Percentiles rank a stretch among this genome's conserved stretches.
Conservation (phyloP, 352 stramenopile genomes). For the Phytophthora citricola region DNA sequence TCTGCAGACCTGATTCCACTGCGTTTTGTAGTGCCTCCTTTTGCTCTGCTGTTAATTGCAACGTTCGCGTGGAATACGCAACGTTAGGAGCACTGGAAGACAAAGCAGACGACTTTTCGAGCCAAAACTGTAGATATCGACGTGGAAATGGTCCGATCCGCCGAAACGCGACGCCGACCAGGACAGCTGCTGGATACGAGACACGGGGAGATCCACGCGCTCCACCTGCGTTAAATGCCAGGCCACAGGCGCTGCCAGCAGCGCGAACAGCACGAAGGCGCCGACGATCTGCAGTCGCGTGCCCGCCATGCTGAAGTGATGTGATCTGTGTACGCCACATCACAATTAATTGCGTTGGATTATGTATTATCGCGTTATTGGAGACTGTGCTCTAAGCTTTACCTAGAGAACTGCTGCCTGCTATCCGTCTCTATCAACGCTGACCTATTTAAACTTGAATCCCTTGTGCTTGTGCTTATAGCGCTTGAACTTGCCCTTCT, state of each 20-base stretch:
- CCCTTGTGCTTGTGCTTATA: conserved; percentile 64
- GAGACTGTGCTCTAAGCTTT: background rate
- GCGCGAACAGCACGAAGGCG: conserved; percentile 76
- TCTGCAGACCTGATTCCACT: conserved; percentile 19
- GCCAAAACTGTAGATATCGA: conserved; percentile 34
- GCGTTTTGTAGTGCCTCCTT: conserved; percentile 16
- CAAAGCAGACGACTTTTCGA: conserved; percentile 3
- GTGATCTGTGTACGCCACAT: too few relatives aligned
- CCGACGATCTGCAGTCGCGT: conserved; percentile 80
- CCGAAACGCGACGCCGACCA: conserved; percentile 40
- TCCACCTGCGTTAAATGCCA: conserved; percentile 76
- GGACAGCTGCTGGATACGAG: conserved; percentile 64
- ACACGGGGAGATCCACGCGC: conserved; percentile 58
- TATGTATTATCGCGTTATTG: conserved; percentile 1
- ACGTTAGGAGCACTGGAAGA: conserved; percentile 27
- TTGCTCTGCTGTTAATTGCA: conserved; percentile 16
- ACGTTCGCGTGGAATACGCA: conserved; percentile 20
- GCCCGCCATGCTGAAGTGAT: conserved; percentile 53
- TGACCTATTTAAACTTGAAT: conserved; percentile 57
- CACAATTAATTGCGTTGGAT: conserved; percentile 1
- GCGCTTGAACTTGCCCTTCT: conserved; percentile 65
- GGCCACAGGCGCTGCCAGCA: conserved; percentile 64
- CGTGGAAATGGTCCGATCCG: conserved; percentile 19
- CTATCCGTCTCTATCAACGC: background rate
- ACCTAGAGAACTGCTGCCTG: background rate